phyloP scores from a whole-genome alignment of 2,329 filamentous ascomycete species.

The Fusarium clavum region DNA sequence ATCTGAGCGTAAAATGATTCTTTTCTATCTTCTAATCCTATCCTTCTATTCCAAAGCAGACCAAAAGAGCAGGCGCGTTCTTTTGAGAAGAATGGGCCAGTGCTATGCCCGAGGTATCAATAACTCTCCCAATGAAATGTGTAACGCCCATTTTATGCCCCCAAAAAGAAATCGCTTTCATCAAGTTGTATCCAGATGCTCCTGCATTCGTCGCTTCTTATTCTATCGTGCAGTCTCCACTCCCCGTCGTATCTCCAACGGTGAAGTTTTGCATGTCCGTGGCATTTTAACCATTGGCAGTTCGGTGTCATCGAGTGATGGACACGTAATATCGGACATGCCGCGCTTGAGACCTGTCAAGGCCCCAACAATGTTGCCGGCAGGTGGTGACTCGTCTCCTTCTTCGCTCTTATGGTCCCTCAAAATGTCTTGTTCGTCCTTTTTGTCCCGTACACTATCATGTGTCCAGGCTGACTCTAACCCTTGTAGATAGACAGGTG shows the following conservation, averaged over 20 bases:
- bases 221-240: constrained; percentile 42
- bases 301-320: constrained; percentile 50
- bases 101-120: constrained; percentile 38
- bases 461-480: constrained; percentile 67
- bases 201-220: background rate
- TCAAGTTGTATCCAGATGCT: constrained; percentile 8
- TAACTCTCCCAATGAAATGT: constrained; percentile 16
- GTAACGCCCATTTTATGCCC: constrained; percentile 34
- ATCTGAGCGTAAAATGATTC: background rate
- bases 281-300: constrained; percentile 52
- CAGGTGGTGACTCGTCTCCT: constrained; percentile 37
- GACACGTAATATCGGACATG: constrained; percentile 64
- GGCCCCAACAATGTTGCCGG: constrained; percentile 41
- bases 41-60: constrained; percentile 33
- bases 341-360: constrained; percentile 60
- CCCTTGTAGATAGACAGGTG: constrained; percentile 62
- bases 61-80: constrained; percentile 14
- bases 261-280: constrained; percentile 55
- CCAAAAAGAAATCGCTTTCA: constrained; percentile 25
- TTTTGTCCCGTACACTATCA: constrained; percentile 62
- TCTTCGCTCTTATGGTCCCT: constrained; percentile 48
- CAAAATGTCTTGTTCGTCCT: constrained; percentile 44
- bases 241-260: constrained; percentile 54
- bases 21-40: constrained; percentile 14
- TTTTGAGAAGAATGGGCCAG: constrained; percentile 25